Evolutionary conservation across 305 asterid genomes (phyloP), one percentile per base, ranked within the genome.

Genomic region (Salvia sclarea): DNA sequence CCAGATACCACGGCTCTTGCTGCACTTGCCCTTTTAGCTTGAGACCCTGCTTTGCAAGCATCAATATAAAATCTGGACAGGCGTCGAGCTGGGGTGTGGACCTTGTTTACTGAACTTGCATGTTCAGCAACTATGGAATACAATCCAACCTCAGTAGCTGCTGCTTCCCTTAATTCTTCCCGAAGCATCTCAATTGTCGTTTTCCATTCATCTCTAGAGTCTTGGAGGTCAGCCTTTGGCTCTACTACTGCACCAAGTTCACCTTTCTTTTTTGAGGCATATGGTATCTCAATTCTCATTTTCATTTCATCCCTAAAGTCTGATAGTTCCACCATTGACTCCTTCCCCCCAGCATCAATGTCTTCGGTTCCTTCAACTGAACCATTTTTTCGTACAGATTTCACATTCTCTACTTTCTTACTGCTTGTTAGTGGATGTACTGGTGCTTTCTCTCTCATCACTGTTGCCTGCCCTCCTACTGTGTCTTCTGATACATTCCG

Each of bases 41-140:
- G 83, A 31, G 81, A 81, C 5, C 84, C 86, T 31, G 59, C 79
- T 80, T 72, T 82, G 80, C 89, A 86, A 53, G 95, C 90, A 75
- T 90, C 88, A 50, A 74, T 77, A 60, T 86, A 90, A 69, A 90
- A 85, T 77, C 98, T 83, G 28, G 98, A 85, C 43, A 92, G 86
- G 55, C 97, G 82, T 30, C 98, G 82, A 69, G 98, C 97, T 52
- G 98, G 93, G 62, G 97, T 88, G 70, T 90, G 97, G 61, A 90
- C 93, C 80, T 90, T 92, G 76, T 86, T 87, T 22, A 75, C 82
- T 31, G 98, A 92, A 77, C 96, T 80, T 52, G 84, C 89, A 76
- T 92, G 98, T 75, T 92, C 98, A 53, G 97, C 90, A 69, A 84
- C 87, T 72, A 84, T 78, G 6, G 96, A 88, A 83, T 88, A 92